phyloP scores from a whole-genome alignment of 495 filamentous ascomycete genomes.

The Talaromyces ruber region DNA sequence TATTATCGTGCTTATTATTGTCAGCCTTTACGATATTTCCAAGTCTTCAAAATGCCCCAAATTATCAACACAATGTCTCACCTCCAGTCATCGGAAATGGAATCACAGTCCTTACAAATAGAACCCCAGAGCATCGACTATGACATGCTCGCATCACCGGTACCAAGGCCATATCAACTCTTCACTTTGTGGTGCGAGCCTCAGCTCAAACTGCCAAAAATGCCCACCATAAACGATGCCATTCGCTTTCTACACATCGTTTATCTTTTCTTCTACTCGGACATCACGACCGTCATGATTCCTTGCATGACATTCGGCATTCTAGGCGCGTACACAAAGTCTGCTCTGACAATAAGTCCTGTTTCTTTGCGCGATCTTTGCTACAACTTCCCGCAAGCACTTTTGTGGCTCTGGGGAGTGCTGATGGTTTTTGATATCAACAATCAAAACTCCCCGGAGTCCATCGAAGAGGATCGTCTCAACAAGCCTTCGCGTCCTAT shows the following conservation, averaged over 20 bases:
- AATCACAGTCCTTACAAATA: conserved; percentile 1
- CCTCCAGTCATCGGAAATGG: conserved; percentile 1
- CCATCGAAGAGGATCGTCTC: conserved; percentile 13
- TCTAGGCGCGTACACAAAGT: conserved; percentile 1
- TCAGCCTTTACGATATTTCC: not conserved
- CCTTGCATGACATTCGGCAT: conserved; percentile 7
- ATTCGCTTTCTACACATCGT: not conserved
- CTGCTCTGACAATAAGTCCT: not conserved
- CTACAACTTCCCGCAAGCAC: not conserved
- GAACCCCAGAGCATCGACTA: not conserved
- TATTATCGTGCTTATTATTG: not conserved
- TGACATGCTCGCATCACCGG: not conserved
- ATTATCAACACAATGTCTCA: not conserved
- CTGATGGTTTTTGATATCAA: conserved; percentile 14
- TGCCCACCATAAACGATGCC: not conserved
- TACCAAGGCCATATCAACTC: not conserved
- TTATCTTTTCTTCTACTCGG: conserved; percentile 6
- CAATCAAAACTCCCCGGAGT: conserved; percentile 10
- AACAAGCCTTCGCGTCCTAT: conserved; percentile 16
- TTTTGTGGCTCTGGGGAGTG: conserved; percentile 1
- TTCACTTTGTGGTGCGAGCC: not conserved
- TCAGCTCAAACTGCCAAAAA: not conserved
- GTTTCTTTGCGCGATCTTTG: not conserved
- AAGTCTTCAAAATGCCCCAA: not conserved
- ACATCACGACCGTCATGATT: conserved; percentile 5